Evolutionary conservation across 192 early-diverging fungal genomes (phyloP), one percentile per base, ranked within the genome.

Genomic region (Rhizophlyctis rosea): DNA sequence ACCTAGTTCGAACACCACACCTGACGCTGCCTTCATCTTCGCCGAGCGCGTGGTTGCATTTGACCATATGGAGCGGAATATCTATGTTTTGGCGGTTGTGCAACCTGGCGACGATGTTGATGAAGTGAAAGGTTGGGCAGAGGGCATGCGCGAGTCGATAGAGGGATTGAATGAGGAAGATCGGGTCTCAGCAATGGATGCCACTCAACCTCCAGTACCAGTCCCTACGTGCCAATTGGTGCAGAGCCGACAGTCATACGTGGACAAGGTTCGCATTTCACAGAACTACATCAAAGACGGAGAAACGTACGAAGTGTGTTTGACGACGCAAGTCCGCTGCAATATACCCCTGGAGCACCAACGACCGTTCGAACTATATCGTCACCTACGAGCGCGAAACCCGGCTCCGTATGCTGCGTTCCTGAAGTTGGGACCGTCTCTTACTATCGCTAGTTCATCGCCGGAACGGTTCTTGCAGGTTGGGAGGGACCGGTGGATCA

Each of bases 271-370:
- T 21, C 59, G 75, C 48, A 62, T 73, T 33, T 81, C 83, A 18
- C 63, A 86, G 7, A 39, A 72, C 23, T 71, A 81, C 34, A 98
- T 98, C 56, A 47, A 74, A 0, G 79, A 83, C 50, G 96, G 96
- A 35, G 94, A 98, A 65, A 87, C 93, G n/a, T 98, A 98, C 72
- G 96, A 98, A 65, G 71, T 96, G 1, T 95, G 93, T 67, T 62
- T 98, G 51, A 98, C 96, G 0, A 96, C 90, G 1, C 90, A 91
- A 47, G 83, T 94, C 28, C 44, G 5, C 3, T 34, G 34, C 0
- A 24, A 9, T 21, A 24, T 73, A 4, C 53, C 61, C 18, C 21
- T 25, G 2, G 24, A 27, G 13, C 1, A 11, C 29, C 18, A 21
- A 4, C 48, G 57, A 3, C 56, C 75, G 18, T 69, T 67, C 54